A percentile compares a stretch with the other conserved stretches of the same genome.
phyloP scores from a whole-genome alignment of 192 early-diverging fungal genomes.

The Coemansia guatemalensis region DNA sequence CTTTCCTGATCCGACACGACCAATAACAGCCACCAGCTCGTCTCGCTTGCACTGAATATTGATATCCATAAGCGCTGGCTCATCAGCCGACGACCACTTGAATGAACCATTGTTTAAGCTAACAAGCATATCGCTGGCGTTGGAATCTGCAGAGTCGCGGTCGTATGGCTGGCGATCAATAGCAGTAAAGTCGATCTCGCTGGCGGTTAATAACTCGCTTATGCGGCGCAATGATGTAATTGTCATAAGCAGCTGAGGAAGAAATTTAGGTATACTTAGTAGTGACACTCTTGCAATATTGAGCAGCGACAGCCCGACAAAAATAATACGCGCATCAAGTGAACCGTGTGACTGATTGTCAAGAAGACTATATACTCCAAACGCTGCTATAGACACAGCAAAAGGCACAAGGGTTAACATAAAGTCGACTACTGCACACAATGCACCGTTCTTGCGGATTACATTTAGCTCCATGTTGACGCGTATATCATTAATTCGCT shows the following conservation, averaged over 20 bases:
- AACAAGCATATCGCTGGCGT: conserved; percentile 20
- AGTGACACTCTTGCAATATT: conserved; percentile 38
- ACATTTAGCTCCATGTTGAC: conserved; percentile 25
- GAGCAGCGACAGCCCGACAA: conserved; percentile 46
- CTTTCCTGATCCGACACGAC: conserved; percentile 64
- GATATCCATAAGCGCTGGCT: conserved; percentile 36
- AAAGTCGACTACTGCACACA: conserved; percentile 28
- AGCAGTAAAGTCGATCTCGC: conserved; percentile 32
- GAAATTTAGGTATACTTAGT: conserved; percentile 13
- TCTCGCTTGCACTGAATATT: conserved; percentile 38
- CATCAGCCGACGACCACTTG: conserved; percentile 51
- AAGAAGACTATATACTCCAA: conserved; percentile 31
- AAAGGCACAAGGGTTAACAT: conserved; percentile 35
- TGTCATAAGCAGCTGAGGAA: conserved; percentile 25
- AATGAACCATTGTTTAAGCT: conserved; percentile 38
- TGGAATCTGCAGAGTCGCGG: conserved; percentile 13
- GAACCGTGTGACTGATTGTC: conserved; percentile 30
- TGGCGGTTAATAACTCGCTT: conserved; percentile 27
- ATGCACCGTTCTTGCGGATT: conserved; percentile 20
- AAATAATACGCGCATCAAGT: conserved; percentile 38
- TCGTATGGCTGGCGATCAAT: conserved; percentile 32
- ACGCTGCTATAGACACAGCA: conserved; percentile 34
- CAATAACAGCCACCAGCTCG: conserved; percentile 57
- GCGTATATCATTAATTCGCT: conserved; percentile 34
- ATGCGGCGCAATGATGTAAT: conserved; percentile 33